Conservation (phyloP, 192 early-diverging fungal genomes). For the Umbelopsis ramanniana region DNA sequence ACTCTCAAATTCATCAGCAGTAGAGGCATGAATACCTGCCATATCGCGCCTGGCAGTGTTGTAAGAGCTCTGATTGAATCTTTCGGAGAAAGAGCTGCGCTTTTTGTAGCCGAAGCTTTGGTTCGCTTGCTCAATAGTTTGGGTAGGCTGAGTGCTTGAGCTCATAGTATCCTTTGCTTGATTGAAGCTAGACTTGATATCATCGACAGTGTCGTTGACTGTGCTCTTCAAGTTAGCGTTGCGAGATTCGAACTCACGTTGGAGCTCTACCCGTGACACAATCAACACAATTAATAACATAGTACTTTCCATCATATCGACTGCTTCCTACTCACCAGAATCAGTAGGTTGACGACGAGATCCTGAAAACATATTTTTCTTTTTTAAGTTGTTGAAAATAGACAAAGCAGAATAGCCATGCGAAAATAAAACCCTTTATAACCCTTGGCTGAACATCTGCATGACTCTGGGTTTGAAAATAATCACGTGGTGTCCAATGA, state of each 20-base stretch:
- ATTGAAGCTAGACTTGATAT: constrained; percentile 7
- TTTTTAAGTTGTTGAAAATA: not conserved
- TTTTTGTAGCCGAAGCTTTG: not conserved
- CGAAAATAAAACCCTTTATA: not conserved
- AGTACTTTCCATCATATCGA: not conserved
- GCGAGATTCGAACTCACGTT: not conserved
- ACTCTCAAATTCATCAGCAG: constrained; percentile 9
- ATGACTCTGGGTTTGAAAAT: constrained; percentile 3
- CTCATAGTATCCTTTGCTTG: not conserved
- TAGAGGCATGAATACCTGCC: not conserved
- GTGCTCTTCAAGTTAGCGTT: constrained; percentile 1
- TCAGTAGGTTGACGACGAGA: constrained; percentile 21
- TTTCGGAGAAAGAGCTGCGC: constrained; percentile 6
- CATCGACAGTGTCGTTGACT: constrained; percentile 9
- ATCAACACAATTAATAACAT: too few relatives aligned
- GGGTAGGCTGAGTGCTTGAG: not conserved
- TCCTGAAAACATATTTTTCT: constrained; percentile 5
- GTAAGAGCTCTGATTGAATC: not conserved
- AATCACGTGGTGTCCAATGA: not conserved
- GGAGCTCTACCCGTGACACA: constrained; percentile 1
- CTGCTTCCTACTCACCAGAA: not conserved
- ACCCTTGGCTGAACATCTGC: constrained; percentile 10
- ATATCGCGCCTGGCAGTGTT: constrained; percentile 13
- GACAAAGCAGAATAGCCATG: not conserved
- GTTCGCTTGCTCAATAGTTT: not conserved